A percentile compares a stretch with the other conserved stretches of the same genome.
Evolutionary conservation across 495 filamentous ascomycete species (phyloP).

Genomic region (Xylaria castorea): DNA sequence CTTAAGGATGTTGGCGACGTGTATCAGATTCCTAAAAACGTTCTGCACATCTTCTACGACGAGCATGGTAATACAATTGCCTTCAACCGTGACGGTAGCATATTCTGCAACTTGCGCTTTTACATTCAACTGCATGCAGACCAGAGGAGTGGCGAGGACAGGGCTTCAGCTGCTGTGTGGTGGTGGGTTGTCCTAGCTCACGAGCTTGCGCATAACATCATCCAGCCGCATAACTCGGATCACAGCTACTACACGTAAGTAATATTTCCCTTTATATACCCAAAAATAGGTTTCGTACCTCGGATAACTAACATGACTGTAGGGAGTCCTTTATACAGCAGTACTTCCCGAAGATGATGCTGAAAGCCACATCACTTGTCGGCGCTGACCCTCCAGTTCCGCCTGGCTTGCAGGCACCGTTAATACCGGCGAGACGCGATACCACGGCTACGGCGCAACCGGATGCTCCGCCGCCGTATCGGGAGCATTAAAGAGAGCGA

Average conservation of each 20-base stretch:
- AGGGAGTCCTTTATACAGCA: conserved; percentile 60
- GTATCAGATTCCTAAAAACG: conserved; percentile 66
- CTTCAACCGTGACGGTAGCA: conserved; percentile 83
- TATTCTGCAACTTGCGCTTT: conserved; percentile 94
- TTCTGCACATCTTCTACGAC: conserved; percentile 88
- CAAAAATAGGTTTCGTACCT: no score
- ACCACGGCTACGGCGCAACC: conserved; percentile 4
- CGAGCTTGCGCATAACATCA: conserved; percentile 93
- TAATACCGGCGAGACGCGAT: neutral
- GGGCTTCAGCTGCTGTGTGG: conserved; percentile 74
- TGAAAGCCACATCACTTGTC: conserved; percentile 40
- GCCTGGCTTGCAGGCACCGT: neutral
- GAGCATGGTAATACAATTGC: conserved; percentile 81
- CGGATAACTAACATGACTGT: conserved; percentile 27
- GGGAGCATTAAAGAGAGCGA: conserved; percentile 24
- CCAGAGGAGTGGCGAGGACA: conserved; percentile 47
- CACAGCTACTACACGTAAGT: conserved; percentile 86
- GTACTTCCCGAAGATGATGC: conserved; percentile 57
- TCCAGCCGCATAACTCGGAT: conserved; percentile 75
- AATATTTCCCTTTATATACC: neutral
- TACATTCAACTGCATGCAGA: conserved; percentile 78
- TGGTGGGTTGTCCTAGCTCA: conserved; percentile 95
- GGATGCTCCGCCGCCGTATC: conserved; percentile 37
- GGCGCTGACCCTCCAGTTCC: neutral
- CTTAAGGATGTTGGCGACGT: conserved; percentile 72